Base-by-base conservation (phyloP, 2,329 filamentous ascomycete species). In the Phymatotrichopsis omnivora region DNA sequence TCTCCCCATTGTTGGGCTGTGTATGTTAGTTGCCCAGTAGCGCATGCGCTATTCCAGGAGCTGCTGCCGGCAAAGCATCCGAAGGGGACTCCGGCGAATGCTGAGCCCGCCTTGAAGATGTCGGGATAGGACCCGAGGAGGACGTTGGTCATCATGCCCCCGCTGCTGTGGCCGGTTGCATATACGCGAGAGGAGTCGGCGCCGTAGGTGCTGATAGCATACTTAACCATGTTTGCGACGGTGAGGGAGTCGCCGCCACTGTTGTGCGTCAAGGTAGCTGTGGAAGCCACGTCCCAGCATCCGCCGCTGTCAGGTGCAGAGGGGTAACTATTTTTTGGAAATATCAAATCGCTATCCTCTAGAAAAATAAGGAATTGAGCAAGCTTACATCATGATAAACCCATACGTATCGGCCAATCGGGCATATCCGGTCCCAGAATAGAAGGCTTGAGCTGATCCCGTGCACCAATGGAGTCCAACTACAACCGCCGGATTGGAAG, bases 211-310 rank as follows among this genome's bases (percentile, higher is more conserved):
- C 58, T 52, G n/a, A 77, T 59, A 3, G 71, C 65, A 54, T 74
- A 76, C 29, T 61, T 64, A 35, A 77, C 73, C 74, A 78, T 78
- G 56, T 72, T 75, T 19, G 69, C 71, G 45, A 79, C 74, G 0
- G 67, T 66, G 31, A 70, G 68, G 37, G 67, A 72, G 59, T 78
- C 71, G 2, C 72, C 72, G 17, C 74, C 74, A 6, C 72, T 74
- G 44, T 72, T 65, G 54, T 75, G 74, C 3, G 67, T 71, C 2
- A 78, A 65, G 0, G 73, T 66, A 7, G 65, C 66, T 29, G 65
- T 65, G 7, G 69, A 74, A 4, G 71, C 72, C 2, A 77, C 72
- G 47, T 78, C 75, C 74, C 74, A 78, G 62, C 75, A 78, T 66
- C 65, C 11, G 58, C 62, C n/a, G 53, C 56, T 49, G 63, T 64